phyloP scores from a whole-genome alignment of 2,329 filamentous ascomycete species.

The Colletotrichum australisinense region DNA sequence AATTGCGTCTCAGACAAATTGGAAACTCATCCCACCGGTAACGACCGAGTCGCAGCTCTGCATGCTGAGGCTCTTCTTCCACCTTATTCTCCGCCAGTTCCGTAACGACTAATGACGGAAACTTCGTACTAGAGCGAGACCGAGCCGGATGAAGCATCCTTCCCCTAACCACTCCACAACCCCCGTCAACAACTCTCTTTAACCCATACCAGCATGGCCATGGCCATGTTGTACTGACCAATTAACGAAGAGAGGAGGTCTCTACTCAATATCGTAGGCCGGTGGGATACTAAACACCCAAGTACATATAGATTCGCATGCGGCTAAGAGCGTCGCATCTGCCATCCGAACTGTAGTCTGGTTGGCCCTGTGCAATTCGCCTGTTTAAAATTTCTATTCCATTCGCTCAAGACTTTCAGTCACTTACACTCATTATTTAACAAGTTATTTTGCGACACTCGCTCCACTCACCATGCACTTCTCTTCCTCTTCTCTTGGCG shows the following conservation, averaged over 20 bases:
- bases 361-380: background rate
- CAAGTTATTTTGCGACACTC: background rate
- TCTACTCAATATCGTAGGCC: too few species aligned
- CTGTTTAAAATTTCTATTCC: background rate
- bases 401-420: background rate
- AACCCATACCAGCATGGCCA: too few species aligned
- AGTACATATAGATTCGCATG: background rate
- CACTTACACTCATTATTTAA: background rate
- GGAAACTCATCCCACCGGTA: background rate
- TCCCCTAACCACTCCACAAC: too few species aligned
- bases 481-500: background rate
- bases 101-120: background rate
- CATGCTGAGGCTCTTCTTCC: too few species aligned
- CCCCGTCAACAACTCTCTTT: too few species aligned
- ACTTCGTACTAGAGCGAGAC: background rate
- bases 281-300: too few species aligned
- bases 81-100: background rate
- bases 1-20: conserved; percentile 10
- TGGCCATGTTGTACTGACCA: too few species aligned
- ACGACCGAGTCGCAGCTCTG: background rate
- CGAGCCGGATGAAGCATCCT: background rate
- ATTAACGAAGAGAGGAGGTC: too few species aligned
- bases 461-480: background rate
- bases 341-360: too few species aligned
- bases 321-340: background rate